These are phyloP conservation scores for Fusarium burgessii DNA, from an alignment of 2,329 filamentous ascomycete species.

Conservation along the genomic window DNA sequence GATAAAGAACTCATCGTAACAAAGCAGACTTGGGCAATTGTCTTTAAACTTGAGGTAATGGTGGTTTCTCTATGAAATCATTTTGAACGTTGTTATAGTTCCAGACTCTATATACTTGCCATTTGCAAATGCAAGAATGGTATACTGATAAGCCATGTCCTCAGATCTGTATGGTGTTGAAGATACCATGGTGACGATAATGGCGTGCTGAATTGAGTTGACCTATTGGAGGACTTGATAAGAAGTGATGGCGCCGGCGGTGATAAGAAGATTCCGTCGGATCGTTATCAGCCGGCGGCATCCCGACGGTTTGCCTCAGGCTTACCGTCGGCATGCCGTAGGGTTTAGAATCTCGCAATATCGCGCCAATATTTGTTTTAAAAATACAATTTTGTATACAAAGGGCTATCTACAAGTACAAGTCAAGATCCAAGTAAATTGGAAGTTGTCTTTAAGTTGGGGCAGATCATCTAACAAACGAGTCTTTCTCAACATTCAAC, in stretches of 20 bases:
- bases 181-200: slow-evolving; percentile 43
- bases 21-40: background rate
- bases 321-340: slow-evolving; percentile 28
- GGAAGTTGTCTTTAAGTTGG: rapidly evolving
- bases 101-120: slow-evolving; percentile 2
- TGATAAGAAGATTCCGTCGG: slow-evolving; percentile 6
- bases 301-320: background rate
- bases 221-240: slow-evolving; percentile 23
- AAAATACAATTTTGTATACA: background rate
- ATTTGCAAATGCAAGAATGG: background rate
- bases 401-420: background rate
- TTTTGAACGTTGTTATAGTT: background rate
- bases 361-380: background rate
- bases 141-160: background rate
- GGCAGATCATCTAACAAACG: background rate
- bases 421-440: background rate
- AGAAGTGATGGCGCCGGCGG: background rate
- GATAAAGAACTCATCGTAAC: slow-evolving; percentile 27
- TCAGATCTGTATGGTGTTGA: slow-evolving; percentile 15
- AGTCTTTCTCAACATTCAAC: background rate
- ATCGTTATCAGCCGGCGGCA: slow-evolving; percentile 39
- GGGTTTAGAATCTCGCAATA: background rate
- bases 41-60: background rate
- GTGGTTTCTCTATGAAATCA: background rate
- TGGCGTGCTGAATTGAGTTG: slow-evolving; percentile 42